Evolutionary conservation across 306 rosid species (phyloP), one percentile per base, ranked within the genome.

Genomic region (Cajanus cajan): DNA sequence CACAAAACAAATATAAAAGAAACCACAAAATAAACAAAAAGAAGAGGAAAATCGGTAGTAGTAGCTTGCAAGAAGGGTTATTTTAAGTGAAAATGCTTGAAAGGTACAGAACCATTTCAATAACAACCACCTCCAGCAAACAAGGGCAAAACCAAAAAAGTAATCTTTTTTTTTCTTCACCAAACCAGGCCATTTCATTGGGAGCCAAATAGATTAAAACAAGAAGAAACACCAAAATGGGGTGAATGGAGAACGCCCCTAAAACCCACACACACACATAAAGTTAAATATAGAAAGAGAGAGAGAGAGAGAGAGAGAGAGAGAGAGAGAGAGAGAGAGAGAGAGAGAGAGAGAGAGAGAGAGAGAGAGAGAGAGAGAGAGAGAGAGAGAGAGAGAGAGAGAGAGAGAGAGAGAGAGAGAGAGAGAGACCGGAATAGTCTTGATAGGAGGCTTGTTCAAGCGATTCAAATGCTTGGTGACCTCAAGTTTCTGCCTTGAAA

Each of bases 391-490:
- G 0, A 34, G 5, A 64, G 2, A 51, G 15, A 8, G 4, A 2
- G n/a, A 11, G 4, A 48, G 2, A 31, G 0, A 34, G 5, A 64
- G 2, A 51, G 15, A 8, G 4, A 2, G 10, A 36, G 14, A 72
- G 31, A 37, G 13, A 5, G 16, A 1, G 12, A 96, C 97, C 98
- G 93, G 73, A 75, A 96, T 93, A 90, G 86, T 89, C 72, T 93
- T 90, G 5, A 89, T 85, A 78, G 98, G 77, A 45, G 94, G 90
- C 73, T 96, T 96, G 87, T 96, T 96, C 80, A 96, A 81, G 33
- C 97, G 98, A 65, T 87, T 82, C 87, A 96, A 91, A 76, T 91
- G 99, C 85, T 86, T 93, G 69, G 74, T 86, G 33, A 93, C 86
- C 70, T 96, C 98, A 77, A 96, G 88, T 70, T 84, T 90, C 86